These are phyloP conservation scores for Candida sojae DNA, from an alignment of 1,139 yeast genomes.

Conservation along the genomic window DNA sequence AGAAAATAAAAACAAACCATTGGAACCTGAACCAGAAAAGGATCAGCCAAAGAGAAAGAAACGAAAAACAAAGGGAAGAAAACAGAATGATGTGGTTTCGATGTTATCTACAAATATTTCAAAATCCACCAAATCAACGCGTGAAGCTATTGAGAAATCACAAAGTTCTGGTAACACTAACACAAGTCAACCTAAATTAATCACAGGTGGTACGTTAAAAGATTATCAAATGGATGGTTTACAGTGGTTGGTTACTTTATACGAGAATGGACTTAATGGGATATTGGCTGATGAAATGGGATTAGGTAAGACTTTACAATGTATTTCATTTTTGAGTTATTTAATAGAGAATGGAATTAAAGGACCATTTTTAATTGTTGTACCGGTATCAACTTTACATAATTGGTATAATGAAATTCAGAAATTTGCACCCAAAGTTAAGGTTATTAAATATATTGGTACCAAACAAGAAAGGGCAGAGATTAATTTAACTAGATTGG, in stretches of 20 bases:
- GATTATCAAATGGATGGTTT: slow-evolving; percentile 88
- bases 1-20: slow-evolving; percentile 1
- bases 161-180: slow-evolving; percentile 16
- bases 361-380: slow-evolving; percentile 87
- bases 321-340: slow-evolving; percentile 75
- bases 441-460: slow-evolving; percentile 69
- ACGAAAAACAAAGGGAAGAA: slow-evolving; percentile 12
- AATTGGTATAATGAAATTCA: slow-evolving; percentile 80
- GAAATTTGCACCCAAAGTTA: slow-evolving; percentile 72
- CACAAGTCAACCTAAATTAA: slow-evolving; percentile 60
- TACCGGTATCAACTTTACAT: slow-evolving; percentile 83
- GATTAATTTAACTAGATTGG: slow-evolving; percentile 24
- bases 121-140: slow-evolving; percentile 21
- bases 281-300: slow-evolving; percentile 98
- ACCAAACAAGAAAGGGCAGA: slow-evolving; percentile 53
- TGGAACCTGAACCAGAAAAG: slow-evolving; percentile 14
- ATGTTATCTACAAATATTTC: slow-evolving; percentile 26
- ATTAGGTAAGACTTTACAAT: slow-evolving; percentile 86
- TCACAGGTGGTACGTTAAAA: slow-evolving; percentile 71
- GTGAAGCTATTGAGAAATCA: slow-evolving; percentile 25
- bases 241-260: slow-evolving; percentile 85
- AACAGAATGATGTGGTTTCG: slow-evolving; percentile 22
- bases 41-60: slow-evolving; percentile 18
- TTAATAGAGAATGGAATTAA: slow-evolving; percentile 74
- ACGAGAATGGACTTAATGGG: slow-evolving; percentile 93